Evolutionary conservation across 2,329 filamentous ascomycete species (phyloP).

Genomic region (Phyllosticta citriasiana): DNA sequence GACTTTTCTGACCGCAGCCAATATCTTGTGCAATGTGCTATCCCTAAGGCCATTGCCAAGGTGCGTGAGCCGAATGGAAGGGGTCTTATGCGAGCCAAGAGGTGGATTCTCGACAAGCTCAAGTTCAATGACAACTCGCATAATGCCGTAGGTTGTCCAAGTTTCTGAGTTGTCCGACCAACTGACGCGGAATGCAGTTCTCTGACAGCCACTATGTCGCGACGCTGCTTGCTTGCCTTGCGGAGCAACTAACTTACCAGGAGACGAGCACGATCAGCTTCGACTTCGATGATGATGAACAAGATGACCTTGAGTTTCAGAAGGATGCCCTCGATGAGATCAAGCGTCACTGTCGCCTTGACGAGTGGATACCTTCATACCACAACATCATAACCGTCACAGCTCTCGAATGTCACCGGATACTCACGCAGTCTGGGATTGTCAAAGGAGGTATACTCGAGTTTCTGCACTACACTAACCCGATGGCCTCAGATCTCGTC

Average conservation of each 20-base stretch:
- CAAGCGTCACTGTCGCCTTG: conserved; percentile 52
- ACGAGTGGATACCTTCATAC: conserved; percentile 57
- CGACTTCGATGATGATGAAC: conserved; percentile 39
- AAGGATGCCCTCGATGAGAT: conserved; percentile 50
- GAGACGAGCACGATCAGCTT: conserved; percentile 16
- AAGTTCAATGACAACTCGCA: conserved; percentile 91
- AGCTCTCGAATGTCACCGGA: conserved; percentile 49
- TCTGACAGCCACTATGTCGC: conserved; percentile 88
- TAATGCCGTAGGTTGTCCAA: conserved; percentile 43
- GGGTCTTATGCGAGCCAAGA: conserved; percentile 68
- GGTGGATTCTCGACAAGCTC: conserved; percentile 79
- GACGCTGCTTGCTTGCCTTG: conserved; percentile 58
- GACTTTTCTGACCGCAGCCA: conserved; percentile 81
- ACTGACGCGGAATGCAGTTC: conserved; percentile 37
- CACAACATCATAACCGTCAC: conserved; percentile 55
- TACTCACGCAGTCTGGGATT: conserved; percentile 44
- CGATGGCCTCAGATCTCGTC: conserved; percentile 50
- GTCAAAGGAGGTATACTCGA: conserved; percentile 44
- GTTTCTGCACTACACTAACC: conserved; percentile 51
- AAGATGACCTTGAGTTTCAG: conserved; percentile 44
- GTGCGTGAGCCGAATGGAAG: conserved; percentile 66
- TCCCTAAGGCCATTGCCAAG: conserved; percentile 68
- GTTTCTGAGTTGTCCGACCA: background rate
- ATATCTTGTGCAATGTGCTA: conserved; percentile 76
- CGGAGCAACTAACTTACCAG: conserved; percentile 39